Evolutionary conservation across 352 stramenopile genomes (phyloP).

Genomic region (Globisporangium parvum): DNA sequence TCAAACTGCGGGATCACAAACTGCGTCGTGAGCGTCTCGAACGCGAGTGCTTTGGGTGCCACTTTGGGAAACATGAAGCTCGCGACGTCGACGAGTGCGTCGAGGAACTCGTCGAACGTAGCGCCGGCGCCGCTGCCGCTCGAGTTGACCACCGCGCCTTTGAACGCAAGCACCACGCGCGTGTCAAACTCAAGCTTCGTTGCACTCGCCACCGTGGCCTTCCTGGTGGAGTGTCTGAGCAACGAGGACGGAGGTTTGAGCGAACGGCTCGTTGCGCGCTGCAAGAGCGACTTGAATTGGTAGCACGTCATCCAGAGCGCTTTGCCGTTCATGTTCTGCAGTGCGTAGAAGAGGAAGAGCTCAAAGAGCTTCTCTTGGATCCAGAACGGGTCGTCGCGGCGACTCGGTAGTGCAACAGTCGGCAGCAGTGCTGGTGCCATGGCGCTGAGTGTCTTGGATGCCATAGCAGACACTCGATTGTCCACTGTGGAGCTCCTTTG

Average conservation of each 20-base stretch:
- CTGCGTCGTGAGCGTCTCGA: constrained; percentile 30
- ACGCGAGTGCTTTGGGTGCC: constrained; percentile 23
- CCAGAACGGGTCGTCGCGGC: constrained; percentile 33
- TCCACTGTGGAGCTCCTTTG: background rate
- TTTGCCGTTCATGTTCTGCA: constrained; percentile 46
- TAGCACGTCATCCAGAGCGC: constrained; percentile 42
- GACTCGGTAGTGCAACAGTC: background rate
- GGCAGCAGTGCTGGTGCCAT: too few species aligned
- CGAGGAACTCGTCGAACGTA: constrained; percentile 53
- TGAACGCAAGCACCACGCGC: constrained; percentile 26
- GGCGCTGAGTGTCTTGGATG: too few species aligned
- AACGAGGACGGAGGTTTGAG: background rate
- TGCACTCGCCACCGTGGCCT: constrained; percentile 6
- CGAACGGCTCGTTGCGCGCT: constrained; percentile 6
- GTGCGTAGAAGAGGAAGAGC: constrained; percentile 51
- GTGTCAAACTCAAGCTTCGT: constrained; percentile 45
- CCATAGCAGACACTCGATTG: too few species aligned
- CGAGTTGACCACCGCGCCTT: constrained; percentile 17
- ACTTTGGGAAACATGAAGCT: constrained; percentile 31
- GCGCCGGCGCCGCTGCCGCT: constrained; percentile 18
- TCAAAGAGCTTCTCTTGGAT: constrained; percentile 57
- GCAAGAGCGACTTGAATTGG: constrained; percentile 59
- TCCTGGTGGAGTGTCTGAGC: background rate
- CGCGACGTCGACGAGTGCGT: constrained; percentile 48
- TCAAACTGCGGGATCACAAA: constrained; percentile 37